Evolutionary conservation across 2,329 filamentous ascomycete species (phyloP).

Genomic region (Ceratocystis eucalypticola): DNA sequence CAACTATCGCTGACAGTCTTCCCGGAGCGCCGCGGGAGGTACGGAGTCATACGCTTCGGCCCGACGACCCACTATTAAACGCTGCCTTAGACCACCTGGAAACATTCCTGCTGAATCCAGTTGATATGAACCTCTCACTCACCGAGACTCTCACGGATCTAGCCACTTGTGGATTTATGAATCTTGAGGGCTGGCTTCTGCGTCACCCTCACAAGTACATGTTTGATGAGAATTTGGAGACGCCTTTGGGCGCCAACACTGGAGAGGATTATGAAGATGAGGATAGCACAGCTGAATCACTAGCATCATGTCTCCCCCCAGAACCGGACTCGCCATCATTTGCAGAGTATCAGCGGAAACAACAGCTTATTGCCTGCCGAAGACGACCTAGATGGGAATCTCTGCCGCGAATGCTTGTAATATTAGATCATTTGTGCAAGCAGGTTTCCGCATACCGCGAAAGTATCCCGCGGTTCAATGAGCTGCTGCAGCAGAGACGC

Average conservation of each 20-base stretch:
- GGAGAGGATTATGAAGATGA: conserved; percentile 33
- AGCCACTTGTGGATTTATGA: conserved; percentile 70
- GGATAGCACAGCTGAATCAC: conserved; percentile 19
- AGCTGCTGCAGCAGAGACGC: conserved; percentile 51
- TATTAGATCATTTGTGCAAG: conserved; percentile 46
- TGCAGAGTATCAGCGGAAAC: conserved; percentile 28
- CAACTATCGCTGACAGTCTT: conserved; percentile 41
- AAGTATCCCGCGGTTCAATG: conserved; percentile 57
- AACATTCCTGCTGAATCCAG: conserved; percentile 75
- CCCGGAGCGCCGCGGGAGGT: conserved; percentile 49
- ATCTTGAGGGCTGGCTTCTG: conserved; percentile 80
- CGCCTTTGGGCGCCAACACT: conserved; percentile 25
- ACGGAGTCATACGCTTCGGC: conserved; percentile 46
- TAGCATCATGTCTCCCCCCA: conserved; percentile 26
- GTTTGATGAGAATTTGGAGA: conserved; percentile 30
- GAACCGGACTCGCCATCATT: conserved; percentile 31
- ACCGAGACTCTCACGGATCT: conserved; percentile 75
- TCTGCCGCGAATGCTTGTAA: conserved; percentile 40
- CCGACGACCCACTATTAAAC: conserved; percentile 49
- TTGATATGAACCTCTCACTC: conserved; percentile 79
- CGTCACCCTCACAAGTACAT: conserved; percentile 53
- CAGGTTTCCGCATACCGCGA: conserved; percentile 50
- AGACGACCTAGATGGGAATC: conserved; percentile 42
- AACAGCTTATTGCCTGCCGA: conserved; percentile 29
- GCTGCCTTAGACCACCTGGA: conserved; percentile 58